Percentiles rank a stretch among this genome's conserved stretches.
phyloP scores from a whole-genome alignment of 108 stramenopile genomes.

The Skeletonema grethae region DNA sequence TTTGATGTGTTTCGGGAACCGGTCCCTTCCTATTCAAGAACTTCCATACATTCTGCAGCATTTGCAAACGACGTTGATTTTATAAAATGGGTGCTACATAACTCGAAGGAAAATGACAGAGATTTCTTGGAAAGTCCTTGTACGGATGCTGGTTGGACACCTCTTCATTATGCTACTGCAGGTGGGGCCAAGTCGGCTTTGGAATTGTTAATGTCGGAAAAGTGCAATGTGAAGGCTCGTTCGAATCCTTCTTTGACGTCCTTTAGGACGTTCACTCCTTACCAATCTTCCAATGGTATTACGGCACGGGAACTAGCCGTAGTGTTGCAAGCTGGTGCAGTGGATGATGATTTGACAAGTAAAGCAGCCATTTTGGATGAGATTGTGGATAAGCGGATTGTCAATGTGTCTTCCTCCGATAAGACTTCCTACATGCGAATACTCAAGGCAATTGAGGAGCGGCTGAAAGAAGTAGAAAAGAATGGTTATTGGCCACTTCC shows the following conservation, averaged over 20 bases:
- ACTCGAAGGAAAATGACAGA: constrained; percentile 10
- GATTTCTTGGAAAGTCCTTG: constrained; percentile 55
- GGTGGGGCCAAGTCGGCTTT: constrained; percentile 61
- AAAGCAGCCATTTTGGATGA: constrained; percentile 66
- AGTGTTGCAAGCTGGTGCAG: constrained; percentile 38
- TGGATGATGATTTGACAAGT: constrained; percentile 54
- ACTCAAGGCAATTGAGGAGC: constrained; percentile 38
- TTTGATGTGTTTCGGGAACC: constrained; percentile 31
- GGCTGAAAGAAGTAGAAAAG: constrained; percentile 57
- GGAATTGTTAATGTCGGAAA: constrained; percentile 62
- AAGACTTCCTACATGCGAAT: constrained; percentile 43
- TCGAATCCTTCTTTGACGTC: constrained; percentile 63
- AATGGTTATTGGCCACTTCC: constrained; percentile 60
- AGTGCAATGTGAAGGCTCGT: constrained; percentile 40
- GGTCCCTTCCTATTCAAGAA: constrained; percentile 20
- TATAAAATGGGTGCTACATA: constrained; percentile 24
- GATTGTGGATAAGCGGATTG: constrained; percentile 46
- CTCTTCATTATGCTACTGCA: constrained; percentile 77
- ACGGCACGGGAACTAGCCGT: constrained; percentile 66
- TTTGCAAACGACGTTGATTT: constrained; percentile 36
- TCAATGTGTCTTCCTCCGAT: constrained; percentile 37
- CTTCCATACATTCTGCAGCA: constrained; percentile 35
- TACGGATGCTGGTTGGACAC: constrained; percentile 78
- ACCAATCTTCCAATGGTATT: constrained; percentile 46
- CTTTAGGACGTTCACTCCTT: constrained; percentile 34